Evolutionary conservation across 2,329 filamentous ascomycete genomes (phyloP), one percentile per base, ranked within the genome.

Genomic region (Clarireedia hainanense): DNA sequence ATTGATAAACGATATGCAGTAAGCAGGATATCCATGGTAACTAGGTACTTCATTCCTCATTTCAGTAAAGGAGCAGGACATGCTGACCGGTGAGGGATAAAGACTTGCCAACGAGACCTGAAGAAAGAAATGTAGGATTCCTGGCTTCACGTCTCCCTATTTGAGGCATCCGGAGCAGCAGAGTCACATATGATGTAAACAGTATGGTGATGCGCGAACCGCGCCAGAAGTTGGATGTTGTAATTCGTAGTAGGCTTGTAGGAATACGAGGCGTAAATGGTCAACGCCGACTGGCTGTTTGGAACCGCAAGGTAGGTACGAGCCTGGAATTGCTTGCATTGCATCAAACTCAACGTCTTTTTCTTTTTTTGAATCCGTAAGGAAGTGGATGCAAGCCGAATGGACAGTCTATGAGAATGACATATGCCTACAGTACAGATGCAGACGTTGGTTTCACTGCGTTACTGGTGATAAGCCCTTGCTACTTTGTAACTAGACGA

Each of bases 1-100:
- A 15, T 48, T 48, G 26, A 43, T 48, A 30, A 40, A 53, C 26
- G 43, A 39, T 48, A 40, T 53, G 43, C 51, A 47, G 51, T 53
- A 20, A 52, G 50, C 34, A 47, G 3, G 30, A 14, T 7, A 17
- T 20, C 51, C 26, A 47, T 46, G 50, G 15, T 12, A 6, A 36
- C 10, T 24, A 24, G 42, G 34, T 10, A 26, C 39, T 20, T 20
- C 2, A 20, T 20, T 20, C 20, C 17, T n/a, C 37, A n/a, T 7
- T 40, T 40, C 15, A 40, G n/a, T 40, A 40, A 40, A 40, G 14
- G 17, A 40, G 39, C n/a, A 42, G 5, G 17, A n/a, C 42, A 36
- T 52, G 50, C 23, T 15, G 6, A 47, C 23, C 20, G n/a, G 42
- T 47, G 42, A 34, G 27, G 15, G 15, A 23, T 37, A 7, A 37